phyloP scores from a whole-genome alignment of 805 yeast species.

The Millerozyma miso region DNA sequence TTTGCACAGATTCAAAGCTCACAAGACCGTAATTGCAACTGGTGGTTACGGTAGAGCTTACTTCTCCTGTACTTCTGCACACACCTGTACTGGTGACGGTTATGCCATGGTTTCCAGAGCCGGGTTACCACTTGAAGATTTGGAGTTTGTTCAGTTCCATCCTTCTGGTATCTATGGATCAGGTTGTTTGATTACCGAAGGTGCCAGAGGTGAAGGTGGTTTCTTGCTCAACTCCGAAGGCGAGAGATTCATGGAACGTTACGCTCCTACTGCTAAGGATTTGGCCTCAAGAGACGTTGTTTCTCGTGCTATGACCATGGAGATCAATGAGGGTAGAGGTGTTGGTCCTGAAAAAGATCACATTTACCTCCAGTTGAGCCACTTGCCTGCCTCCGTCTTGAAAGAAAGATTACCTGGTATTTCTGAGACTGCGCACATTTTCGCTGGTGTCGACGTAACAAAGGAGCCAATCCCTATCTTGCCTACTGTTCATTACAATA shows the following conservation, averaged over 20 bases:
- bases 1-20: constrained; percentile 94
- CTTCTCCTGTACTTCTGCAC: constrained; percentile 98
- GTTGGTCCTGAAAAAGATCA: constrained; percentile 96
- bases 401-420: constrained; percentile 98
- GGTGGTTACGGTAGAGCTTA: constrained; percentile 99
- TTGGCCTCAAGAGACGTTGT: constrained; percentile 98
- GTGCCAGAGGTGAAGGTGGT: constrained; percentile 99
- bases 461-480: constrained; percentile 98
- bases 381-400: constrained; percentile 86
- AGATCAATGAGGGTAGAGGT: constrained; percentile 98
- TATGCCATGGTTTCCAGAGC: constrained; percentile 98
- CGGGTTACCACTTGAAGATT: constrained; percentile 94
- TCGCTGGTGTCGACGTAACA: constrained; percentile 99
- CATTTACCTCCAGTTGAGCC: constrained; percentile 89
- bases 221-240: constrained; percentile 94
- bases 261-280: constrained; percentile 98
- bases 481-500: constrained; percentile 98
- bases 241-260: constrained; percentile 99
- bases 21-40: constrained; percentile 93
- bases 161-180: constrained; percentile 99
- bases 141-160: constrained; percentile 98
- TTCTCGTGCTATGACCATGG: constrained; percentile 97
- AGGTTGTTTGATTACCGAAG: constrained; percentile 98
- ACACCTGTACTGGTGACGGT: constrained; percentile 99
- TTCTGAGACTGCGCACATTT: constrained; percentile 96